Percentiles rank a stretch among this genome's conserved stretches.
phyloP scores from a whole-genome alignment of 2,329 filamentous ascomycete genomes.

The Pyrenophora seminiperda region DNA sequence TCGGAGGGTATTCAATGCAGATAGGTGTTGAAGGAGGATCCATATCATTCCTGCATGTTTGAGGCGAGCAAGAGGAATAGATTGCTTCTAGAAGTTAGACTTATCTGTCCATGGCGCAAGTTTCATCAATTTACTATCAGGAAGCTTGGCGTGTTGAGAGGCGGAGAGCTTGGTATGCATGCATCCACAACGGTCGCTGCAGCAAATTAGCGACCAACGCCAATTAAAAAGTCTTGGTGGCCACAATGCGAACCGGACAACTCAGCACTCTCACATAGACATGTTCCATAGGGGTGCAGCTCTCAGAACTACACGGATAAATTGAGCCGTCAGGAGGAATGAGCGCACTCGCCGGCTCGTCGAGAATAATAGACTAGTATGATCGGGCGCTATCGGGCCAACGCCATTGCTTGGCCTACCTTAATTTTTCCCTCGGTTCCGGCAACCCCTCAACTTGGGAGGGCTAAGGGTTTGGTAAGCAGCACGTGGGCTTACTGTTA shows the following conservation, averaged over 20 bases:
- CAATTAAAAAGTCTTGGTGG: neutral
- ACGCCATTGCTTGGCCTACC: conserved; percentile 42
- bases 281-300: neutral
- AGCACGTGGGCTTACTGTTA: conserved; percentile 6
- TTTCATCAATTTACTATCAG: conserved; percentile 4
- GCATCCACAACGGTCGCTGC: neutral
- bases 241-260: neutral
- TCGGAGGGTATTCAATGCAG: neutral
- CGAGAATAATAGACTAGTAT: too few relatives aligned
- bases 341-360: neutral
- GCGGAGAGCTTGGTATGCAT: neutral
- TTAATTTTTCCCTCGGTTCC: conserved; percentile 28
- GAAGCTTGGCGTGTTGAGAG: neutral
- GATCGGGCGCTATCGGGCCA: conserved; percentile 28
- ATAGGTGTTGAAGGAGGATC: neutral
- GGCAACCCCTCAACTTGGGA: conserved; percentile 5
- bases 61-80: neutral
- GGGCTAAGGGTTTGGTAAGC: conserved; percentile 3
- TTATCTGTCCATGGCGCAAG: neutral
- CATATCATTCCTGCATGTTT: neutral
- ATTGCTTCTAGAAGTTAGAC: neutral
- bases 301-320: conserved; percentile 6
- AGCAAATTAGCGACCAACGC: neutral
- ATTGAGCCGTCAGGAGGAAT: conserved; percentile 12
- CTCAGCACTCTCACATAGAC: neutral